Evolutionary conservation across 352 stramenopile species (phyloP), one percentile per base, ranked within the genome.

Genomic region (Phytopythium litorale): DNA sequence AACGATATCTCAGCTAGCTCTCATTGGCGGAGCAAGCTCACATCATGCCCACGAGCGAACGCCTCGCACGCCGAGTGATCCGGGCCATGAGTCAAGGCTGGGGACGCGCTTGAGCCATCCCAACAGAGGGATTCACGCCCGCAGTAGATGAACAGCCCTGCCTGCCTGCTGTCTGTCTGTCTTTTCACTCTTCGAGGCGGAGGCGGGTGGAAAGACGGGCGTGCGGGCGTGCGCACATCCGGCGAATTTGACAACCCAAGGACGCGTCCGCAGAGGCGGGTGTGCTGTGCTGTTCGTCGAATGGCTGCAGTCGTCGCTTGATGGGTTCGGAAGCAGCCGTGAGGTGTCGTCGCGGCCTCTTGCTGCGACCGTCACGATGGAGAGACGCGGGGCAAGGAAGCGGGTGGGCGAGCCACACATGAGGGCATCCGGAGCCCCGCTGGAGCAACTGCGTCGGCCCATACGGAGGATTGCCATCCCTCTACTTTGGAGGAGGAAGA

Each of bases 1-100:
- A 54, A 54, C 15, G 48, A n/a, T 54, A 54, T 54, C 25, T 54
- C 48, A n/a, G n/a, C n/a, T n/a, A 54, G 48, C 5, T n/a, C 48
- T 11, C 23, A 54, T 16, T n/a, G 48, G 25, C 33, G 33, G 5
- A 37, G 33, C 12, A 30, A 54, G 21, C 7, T 28, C 21, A 35
- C 21, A 18, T 54, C 7, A 28, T 35, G 48, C 23, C 23, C 9
- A 9, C 33, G n/a, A n/a, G n/a, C n/a, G n/a, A n/a, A n/a, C 45
- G 19, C 4, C 19, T 13, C 16, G 18, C n/a, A 53, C 21, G 23
- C n/a, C 11, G 33, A 53, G 11, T 12, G 35, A 42, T 12, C 35
- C 9, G 35, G 5, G 35, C n/a, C n/a, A 16, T 43, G 37, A 12
- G 37, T 43, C 37, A 43, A 37, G 33, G 33, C 33, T 11, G 33